These are phyloP conservation scores for Alternaria novae-zelandiae DNA, from an alignment of 2,329 filamentous ascomycete genomes.

Conservation along the genomic window DNA sequence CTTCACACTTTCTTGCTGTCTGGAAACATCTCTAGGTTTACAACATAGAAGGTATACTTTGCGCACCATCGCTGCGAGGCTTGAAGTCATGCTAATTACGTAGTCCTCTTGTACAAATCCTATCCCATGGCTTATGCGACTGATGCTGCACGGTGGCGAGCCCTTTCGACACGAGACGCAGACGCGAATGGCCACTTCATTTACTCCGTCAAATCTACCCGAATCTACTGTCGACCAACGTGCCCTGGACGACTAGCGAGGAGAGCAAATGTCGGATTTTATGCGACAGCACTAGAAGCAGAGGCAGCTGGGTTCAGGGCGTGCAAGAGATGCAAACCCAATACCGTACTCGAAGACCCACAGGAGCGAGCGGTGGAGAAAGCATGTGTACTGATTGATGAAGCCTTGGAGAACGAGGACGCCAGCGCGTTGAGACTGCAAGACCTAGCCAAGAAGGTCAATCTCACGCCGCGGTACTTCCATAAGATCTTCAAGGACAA, in stretches of 20 bases:
- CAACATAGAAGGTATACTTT: background rate
- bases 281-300: constrained; percentile 55
- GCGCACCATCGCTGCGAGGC: background rate
- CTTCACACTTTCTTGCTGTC: background rate
- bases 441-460: constrained; percentile 58
- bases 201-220: constrained; percentile 63
- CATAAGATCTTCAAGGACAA: constrained; percentile 65
- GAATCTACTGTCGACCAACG: constrained; percentile 66
- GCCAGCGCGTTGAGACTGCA: constrained; percentile 47
- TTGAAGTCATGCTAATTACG: background rate
- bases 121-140: constrained; percentile 39
- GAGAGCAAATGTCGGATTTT: constrained; percentile 65
- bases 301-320: constrained; percentile 59
- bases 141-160: constrained; percentile 46
- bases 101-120: background rate
- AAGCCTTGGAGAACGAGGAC: constrained; percentile 26
- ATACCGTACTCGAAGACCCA: constrained; percentile 50
- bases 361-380: constrained; percentile 54
- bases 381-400: constrained; percentile 41
- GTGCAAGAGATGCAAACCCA: constrained; percentile 64
- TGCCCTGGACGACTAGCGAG: constrained; percentile 66
- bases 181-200: constrained; percentile 57
- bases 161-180: constrained; percentile 54
- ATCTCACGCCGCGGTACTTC: constrained; percentile 64
- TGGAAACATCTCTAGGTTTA: background rate